Base-by-base conservation (phyloP, 805 yeast species). In the Starmerella floricola region DNA sequence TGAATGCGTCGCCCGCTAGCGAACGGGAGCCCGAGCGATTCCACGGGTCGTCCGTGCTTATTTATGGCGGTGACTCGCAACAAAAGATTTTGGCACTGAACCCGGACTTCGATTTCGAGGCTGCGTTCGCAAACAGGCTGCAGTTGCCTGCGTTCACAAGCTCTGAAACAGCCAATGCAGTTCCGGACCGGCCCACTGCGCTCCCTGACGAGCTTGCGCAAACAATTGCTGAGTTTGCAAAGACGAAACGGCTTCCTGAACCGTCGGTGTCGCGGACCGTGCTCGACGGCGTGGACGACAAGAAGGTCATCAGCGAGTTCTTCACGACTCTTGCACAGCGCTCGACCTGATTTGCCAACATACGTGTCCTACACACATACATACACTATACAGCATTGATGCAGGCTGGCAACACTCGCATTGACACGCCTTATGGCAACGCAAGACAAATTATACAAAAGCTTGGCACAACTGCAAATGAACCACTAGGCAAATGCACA, bases 11-110 rank as follows among this genome's bases (percentile, higher is more conserved):
- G 21, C 18, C 15, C 2, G 31, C 17, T 18, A 12, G n/a, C 4
- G 6, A n/a, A 3, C 19, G 26, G 28, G 34, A 4, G 17, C 40
- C 13, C 23, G 40, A 42, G 36, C 29, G 34, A 10, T 36, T 26
- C 8, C 19, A 40, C 8, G 47, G 47, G n/a, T 3, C 34, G 4
- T 16, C 27, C 6, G 28, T 34, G 8, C 32, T 32, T 5, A 26
- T 36, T 2, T 31, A 19, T 19, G 36, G 28, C 5, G 26, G 16
- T 12, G 55, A 52, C 35, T 34, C 47, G 5, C n/a, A 21, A 11
- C 45, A 43, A 11, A 40, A 47, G 31, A 48, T 52, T 20, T 31
- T 46, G n/a, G 52, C 51, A 4, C 10, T 47, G n/a, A 33, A 46
- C 29, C 49, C 45, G n/a, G 29, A 36, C 13, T 52, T 52, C 36